Percentiles rank a stretch among this genome's conserved stretches.
Conservation (phyloP, 805 yeast species). For the Sungouiozyma ichnusensis region DNA sequence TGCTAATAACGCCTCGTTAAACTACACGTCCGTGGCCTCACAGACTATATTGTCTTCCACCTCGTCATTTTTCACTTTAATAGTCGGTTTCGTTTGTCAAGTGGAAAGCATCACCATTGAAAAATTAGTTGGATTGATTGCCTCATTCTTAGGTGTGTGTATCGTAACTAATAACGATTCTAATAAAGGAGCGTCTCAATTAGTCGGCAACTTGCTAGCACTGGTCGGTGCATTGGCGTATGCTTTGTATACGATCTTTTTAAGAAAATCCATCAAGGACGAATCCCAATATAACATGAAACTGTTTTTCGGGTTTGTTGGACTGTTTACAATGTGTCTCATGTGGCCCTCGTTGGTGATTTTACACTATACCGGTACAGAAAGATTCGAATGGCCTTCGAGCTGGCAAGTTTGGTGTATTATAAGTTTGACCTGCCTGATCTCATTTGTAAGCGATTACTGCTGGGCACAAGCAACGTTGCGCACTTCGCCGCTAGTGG, state of each 20-base stretch:
- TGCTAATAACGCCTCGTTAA: conserved; percentile 70
- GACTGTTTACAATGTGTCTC: conserved; percentile 57
- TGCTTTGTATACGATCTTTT: conserved; percentile 78
- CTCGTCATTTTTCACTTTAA: conserved; percentile 76
- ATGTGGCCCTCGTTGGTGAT: conserved; percentile 71
- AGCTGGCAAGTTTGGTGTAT: conserved; percentile 34
- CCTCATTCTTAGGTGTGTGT: conserved; percentile 61
- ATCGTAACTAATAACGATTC: conserved; percentile 40
- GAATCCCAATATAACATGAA: conserved; percentile 59
- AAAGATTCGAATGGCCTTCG: conserved; percentile 56
- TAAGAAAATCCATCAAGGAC: conserved; percentile 55
- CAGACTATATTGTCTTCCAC: conserved; percentile 90
- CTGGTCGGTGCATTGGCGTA: conserved; percentile 72
- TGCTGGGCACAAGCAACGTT: conserved; percentile 92
- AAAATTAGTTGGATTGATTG: conserved; percentile 55
- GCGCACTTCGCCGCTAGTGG: conserved; percentile 82
- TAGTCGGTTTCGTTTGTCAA: conserved; percentile 58
- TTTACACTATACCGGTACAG: conserved; percentile 50
- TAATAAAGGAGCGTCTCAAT: background rate
- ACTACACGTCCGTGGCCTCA: conserved; percentile 80
- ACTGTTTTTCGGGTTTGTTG: conserved; percentile 86
- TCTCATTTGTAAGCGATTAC: conserved; percentile 75
- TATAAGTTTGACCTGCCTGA: conserved; percentile 50
- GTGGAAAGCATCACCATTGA: conserved; percentile 54
- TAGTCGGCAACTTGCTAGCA: conserved; percentile 65